A percentile compares a stretch with the other conserved stretches of the same genome.
Conservation (phyloP, 495 filamentous ascomycete genomes). For the Alectoria sarmentosa region DNA sequence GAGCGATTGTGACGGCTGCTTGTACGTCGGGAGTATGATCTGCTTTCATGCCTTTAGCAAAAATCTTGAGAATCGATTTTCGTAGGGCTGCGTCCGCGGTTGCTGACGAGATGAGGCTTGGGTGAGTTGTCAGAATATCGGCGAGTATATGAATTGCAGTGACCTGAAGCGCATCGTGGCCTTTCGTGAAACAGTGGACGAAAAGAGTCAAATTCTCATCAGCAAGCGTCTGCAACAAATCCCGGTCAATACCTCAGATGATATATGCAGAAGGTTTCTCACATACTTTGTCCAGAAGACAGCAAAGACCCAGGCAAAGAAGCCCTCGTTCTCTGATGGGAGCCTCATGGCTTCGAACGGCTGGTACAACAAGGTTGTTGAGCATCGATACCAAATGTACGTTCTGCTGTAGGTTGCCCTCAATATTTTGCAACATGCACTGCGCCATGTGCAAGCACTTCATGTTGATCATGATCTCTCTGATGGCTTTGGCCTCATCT, state of each 20-base stretch:
- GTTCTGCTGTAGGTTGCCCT: conserved; percentile 77
- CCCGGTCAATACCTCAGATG: conserved; percentile 18
- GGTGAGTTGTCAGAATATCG: conserved; percentile 85
- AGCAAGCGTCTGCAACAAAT: conserved; percentile 55
- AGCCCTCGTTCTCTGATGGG: conserved; percentile 87
- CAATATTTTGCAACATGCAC: conserved; percentile 91
- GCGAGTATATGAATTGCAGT: conserved; percentile 88
- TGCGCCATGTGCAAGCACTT: conserved; percentile 97
- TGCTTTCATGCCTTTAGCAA: conserved; percentile 66
- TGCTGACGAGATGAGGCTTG: conserved; percentile 56
- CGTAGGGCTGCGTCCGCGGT: conserved; percentile 39
- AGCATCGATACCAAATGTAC: conserved; percentile 86
- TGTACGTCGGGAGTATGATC: conserved; percentile 66
- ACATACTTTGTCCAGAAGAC: conserved; percentile 72
- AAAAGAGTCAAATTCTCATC: conserved; percentile 91
- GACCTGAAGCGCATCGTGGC: conserved; percentile 80
- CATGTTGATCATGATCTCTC: conserved; percentile 93
- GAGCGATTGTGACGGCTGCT: conserved; percentile 70
- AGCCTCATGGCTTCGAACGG: conserved; percentile 86
- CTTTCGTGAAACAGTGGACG: conserved; percentile 91
- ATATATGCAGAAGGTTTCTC: conserved; percentile 20
- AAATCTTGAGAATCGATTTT: conserved; percentile 66
- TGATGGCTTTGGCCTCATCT: conserved; percentile 71
- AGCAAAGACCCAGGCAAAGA: conserved; percentile 82
- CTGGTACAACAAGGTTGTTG: conserved; percentile 93